A percentile compares a stretch with the other conserved stretches of the same genome.
Evolutionary conservation across 257 asterid genomes (phyloP).

Genomic region (Penstemon barbatus): DNA sequence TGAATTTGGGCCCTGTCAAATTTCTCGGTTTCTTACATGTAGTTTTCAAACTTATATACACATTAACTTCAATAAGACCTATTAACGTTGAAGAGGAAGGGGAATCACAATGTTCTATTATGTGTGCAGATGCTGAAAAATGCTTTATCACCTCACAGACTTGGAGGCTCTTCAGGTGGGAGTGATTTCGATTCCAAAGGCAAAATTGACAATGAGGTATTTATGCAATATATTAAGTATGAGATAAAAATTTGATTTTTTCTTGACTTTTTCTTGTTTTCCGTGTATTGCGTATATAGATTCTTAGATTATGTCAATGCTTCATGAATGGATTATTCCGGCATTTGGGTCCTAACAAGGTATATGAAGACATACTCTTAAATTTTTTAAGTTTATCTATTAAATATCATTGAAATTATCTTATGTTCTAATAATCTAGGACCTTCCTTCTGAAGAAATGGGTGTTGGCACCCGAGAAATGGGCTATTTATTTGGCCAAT

Average conservation of each 20-base stretch:
- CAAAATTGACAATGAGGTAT: conserved; percentile 85
- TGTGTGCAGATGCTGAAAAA: conserved; percentile 78
- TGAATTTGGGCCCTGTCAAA: no score
- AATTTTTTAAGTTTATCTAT: conserved; percentile 18
- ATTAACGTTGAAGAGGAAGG: no score
- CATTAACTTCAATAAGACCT: no score
- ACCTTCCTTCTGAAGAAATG: conserved; percentile 97
- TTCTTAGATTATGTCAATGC: conserved; percentile 93
- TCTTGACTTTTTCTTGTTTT: conserved; percentile 24
- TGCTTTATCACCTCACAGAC: conserved; percentile 94
- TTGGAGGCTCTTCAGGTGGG: conserved; percentile 99
- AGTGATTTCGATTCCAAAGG: conserved; percentile 96
- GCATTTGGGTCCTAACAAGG: conserved; percentile 95
- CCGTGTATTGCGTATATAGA: conserved; percentile 43
- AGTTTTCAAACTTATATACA: neutral
- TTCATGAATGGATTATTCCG: conserved; percentile 95
- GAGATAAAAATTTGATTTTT: conserved; percentile 11
- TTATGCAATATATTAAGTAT: conserved; percentile 23
- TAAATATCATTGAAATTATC: conserved; percentile 23
- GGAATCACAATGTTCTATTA: conserved; percentile 32
- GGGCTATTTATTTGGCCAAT: conserved; percentile 96
- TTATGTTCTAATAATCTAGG: conserved; percentile 49
- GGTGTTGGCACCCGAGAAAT: conserved; percentile 98
- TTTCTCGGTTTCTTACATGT: conserved; percentile 91
- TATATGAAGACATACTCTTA: conserved; percentile 31